These are phyloP conservation scores for Cyamopsis tetragonoloba DNA, from an alignment of 306 rosid species.

Conservation along the genomic window DNA sequence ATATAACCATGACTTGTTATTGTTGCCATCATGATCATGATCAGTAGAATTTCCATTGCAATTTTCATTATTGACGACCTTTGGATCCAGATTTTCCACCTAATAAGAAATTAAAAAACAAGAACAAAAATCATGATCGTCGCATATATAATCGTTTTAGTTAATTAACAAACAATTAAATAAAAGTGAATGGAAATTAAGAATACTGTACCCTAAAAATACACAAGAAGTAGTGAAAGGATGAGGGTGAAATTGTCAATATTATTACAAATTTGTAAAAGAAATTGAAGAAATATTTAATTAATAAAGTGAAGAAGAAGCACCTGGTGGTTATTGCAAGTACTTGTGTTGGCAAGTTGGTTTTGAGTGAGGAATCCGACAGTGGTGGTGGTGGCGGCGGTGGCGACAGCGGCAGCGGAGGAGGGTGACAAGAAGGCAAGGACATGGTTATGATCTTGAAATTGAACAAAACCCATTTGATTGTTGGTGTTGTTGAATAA, in stretches of 20 bases:
- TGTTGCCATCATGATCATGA: constrained; percentile 68
- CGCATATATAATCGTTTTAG: too few species aligned
- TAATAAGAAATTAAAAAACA: too few species aligned
- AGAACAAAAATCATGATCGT: too few species aligned
- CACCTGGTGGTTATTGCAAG: constrained; percentile 65
- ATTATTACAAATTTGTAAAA: too few species aligned
- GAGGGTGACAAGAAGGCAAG: constrained; percentile 65
- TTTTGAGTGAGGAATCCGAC: constrained; percentile 38
- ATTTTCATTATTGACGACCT: constrained; percentile 52
- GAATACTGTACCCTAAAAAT: constrained; percentile 22
- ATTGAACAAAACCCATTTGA: constrained; percentile 66
- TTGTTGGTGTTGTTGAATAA: constrained; percentile 48
- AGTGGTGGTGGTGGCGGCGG: background rate
- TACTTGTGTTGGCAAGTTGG: constrained; percentile 38
- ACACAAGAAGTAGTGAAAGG: background rate
- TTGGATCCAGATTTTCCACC: constrained; percentile 57
- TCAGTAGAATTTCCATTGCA: constrained; percentile 56
- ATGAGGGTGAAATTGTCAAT: background rate
- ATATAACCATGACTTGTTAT: constrained; percentile 54
- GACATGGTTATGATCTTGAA: constrained; percentile 57
- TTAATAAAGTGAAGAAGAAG: background rate
- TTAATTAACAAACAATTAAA: too few species aligned
- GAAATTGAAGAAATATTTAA: too few species aligned
- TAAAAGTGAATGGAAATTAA: background rate
- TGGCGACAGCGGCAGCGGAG: background rate